phyloP scores from a whole-genome alignment of 768 basidiomycete genomes.

The Candolleomyces aberdarensis region DNA sequence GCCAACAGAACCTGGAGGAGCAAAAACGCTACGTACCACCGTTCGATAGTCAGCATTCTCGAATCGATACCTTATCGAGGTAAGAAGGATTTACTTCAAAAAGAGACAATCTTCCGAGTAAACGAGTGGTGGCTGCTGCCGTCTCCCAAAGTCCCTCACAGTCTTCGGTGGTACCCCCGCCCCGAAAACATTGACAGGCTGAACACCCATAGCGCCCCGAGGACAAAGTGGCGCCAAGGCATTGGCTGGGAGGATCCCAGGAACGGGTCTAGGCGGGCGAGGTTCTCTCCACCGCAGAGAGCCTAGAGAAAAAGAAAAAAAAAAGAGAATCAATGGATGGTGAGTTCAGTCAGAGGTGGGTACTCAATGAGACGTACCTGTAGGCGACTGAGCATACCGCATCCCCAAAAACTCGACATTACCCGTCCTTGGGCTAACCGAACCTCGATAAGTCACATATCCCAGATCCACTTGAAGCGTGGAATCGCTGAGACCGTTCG shows the following conservation, averaged over 20 bases:
- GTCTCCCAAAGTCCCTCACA: background rate
- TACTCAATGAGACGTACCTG: conserved; percentile 23
- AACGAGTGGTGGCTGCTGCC: background rate
- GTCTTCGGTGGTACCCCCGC: background rate
- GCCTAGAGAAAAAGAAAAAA: conserved; percentile 1
- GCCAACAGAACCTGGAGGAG: conserved; percentile 17
- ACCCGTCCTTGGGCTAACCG: conserved; percentile 27
- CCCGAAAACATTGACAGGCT: conserved; percentile 15
- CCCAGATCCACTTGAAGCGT: conserved; percentile 33
- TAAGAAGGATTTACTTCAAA: conserved; percentile 27
- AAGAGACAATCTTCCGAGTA: conserved; percentile 40
- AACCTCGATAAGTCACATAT: conserved; percentile 42
- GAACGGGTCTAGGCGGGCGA: background rate
- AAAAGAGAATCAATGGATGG: background rate
- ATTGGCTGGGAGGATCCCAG: conserved; percentile 3
- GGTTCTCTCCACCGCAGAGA: conserved; percentile 9
- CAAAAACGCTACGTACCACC: conserved; percentile 25
- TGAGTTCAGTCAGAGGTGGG: too few species aligned
- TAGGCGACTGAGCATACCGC: conserved; percentile 48
- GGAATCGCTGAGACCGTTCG: too few species aligned
- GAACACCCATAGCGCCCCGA: conserved; percentile 4
- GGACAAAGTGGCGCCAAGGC: background rate
- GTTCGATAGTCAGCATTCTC: background rate
- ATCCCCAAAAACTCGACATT: conserved; percentile 40
- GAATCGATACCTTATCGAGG: background rate